Base-by-base conservation (phyloP, 768 basidiomycete genomes). In the Holtermannia corniformis region DNA sequence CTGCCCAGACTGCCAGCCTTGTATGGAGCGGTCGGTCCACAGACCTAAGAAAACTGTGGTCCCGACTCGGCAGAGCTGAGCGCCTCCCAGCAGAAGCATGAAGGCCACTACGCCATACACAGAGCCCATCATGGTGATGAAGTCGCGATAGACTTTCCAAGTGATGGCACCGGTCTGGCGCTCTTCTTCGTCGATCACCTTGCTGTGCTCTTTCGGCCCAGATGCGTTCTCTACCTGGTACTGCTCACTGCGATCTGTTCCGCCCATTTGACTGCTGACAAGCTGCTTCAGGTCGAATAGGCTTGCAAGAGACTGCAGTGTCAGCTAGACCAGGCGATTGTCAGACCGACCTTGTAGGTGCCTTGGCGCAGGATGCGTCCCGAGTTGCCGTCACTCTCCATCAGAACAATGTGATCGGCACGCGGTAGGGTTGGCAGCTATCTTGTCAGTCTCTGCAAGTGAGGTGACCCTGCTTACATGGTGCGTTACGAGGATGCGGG, bases 31-130 rank as follows among this genome's bases (percentile, higher is more conserved):
- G 0, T 76, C 75, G 0, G 82, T 81, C 85, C 85, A 88, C 58
- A 81, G 85, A 0, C 84, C 84, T 20, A 88, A 76, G 73, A 84
- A 81, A 3, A 88, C 66, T 26, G 78, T 82, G 58, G 79, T 82
- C 0, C 77, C 80, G 26, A 86, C 84, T 64, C 75, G 72, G 19
- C 80, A 73, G 1, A 65, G 76, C 64, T 87, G 80, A 11, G 70
- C 69, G 0, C 82, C 44, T 3, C 75, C 58, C 11, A 83, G 64
- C 13, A 81, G 60, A 0, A 67, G 20, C 0, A 80, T 47, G 13
- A 83, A 73, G 12, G 78, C 21, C 0, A 80, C 78, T 2, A 65
- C 61, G 64, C 73, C 81, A 12, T 79, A n/a, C 4, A 77, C 58
- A 0, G 42, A 76, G 7, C 81, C 81, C 26, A 77, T 78, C 44